Evolutionary conservation across 1,284 basidiomycete species (phyloP).

Genomic region (Ustilago hordei): DNA sequence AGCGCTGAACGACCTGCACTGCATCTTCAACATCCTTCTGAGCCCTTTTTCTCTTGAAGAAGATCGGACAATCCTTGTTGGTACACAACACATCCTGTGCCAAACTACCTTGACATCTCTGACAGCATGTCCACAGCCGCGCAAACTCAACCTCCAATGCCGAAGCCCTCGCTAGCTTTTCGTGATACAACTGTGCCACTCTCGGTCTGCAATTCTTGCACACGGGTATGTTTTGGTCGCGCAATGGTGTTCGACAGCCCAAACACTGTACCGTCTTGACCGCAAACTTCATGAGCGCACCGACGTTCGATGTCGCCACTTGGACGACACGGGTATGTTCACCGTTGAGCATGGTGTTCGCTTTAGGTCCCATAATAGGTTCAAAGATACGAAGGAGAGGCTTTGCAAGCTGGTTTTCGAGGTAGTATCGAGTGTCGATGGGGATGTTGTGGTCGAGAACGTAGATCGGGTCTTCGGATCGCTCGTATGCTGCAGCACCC

Average conservation of each 20-base stretch:
- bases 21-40: conserved; percentile 66
- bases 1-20: conserved; percentile 55
- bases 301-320: conserved; percentile 66
- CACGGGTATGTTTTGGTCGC: conserved; percentile 61
- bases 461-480: conserved; percentile 68
- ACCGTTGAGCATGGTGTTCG: conserved; percentile 61
- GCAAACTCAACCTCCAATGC: conserved; percentile 66
- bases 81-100: conserved; percentile 91
- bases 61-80: conserved; percentile 97
- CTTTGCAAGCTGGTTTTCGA: conserved; percentile 68
- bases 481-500: conserved; percentile 67
- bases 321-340: conserved; percentile 68
- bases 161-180: conserved; percentile 60
- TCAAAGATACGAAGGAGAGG: conserved; percentile 69
- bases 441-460: conserved; percentile 69
- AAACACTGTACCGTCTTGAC: conserved; percentile 67
- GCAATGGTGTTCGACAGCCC: conserved; percentile 67
- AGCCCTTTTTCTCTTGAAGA: conserved; percentile 81
- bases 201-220: conserved; percentile 65
- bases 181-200: conserved; percentile 65
- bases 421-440: conserved; percentile 69
- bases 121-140: conserved; percentile 68
- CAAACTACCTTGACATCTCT: conserved; percentile 67
- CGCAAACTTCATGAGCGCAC: conserved; percentile 69
- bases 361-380: conserved; percentile 66